Conservation (phyloP, 2,329 filamentous ascomycete genomes). For the Diplodia corticola region DNA sequence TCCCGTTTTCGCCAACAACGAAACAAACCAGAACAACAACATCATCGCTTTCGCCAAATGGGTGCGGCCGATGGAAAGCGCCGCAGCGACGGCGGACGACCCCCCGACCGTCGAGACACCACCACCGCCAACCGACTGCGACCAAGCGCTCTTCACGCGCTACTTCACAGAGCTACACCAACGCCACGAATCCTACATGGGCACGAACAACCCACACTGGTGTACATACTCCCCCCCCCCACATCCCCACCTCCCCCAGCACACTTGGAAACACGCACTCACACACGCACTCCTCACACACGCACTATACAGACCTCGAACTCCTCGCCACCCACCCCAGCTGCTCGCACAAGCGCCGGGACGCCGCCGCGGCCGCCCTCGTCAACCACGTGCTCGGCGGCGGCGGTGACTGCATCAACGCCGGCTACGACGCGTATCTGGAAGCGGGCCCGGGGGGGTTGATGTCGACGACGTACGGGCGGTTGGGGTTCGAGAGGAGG, state of each 20-base stretch:
- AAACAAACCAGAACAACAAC: neutral
- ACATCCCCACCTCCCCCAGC: too few relatives aligned
- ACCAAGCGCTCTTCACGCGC: neutral
- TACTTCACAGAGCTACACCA: neutral
- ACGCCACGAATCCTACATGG: neutral
- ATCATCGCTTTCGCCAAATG: slow-evolving; percentile 16
- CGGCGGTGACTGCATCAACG: neutral
- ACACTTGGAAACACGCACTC: neutral
- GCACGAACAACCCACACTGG: slow-evolving; percentile 1
- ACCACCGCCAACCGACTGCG: neutral
- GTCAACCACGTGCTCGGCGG: neutral
- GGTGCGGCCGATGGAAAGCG: slow-evolving; percentile 6
- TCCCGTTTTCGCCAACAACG: neutral
- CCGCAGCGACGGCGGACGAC: too few relatives aligned
- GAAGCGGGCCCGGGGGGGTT: neutral
- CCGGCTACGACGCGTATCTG: neutral
- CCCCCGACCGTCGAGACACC: neutral
- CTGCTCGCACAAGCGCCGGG: slow-evolving; percentile 12
- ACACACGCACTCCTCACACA: neutral
- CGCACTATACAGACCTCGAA: slow-evolving; percentile 20
- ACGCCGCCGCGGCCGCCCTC: neutral
- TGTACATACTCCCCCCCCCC: neutral
- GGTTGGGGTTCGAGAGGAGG: slow-evolving; percentile 4
- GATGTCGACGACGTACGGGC: neutral
- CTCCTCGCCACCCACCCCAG: slow-evolving; percentile 17